Evolutionary conservation across 1,284 basidiomycete species (phyloP), one percentile per base, ranked within the genome.

Genomic region (Moesziomyces antarcticus): DNA sequence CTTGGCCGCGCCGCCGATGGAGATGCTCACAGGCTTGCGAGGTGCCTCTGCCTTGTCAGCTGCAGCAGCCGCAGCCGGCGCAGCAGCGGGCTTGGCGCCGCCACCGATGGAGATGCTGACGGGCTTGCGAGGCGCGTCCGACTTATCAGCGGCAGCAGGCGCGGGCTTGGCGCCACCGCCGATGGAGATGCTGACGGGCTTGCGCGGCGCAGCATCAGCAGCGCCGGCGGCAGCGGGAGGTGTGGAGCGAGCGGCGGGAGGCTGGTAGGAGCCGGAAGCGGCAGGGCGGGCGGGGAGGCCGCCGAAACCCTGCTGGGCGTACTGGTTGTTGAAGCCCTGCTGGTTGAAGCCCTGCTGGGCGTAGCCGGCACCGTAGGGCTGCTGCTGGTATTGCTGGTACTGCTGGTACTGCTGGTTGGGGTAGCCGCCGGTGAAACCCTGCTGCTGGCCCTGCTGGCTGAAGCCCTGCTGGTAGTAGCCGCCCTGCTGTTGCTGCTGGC

Each of bases 181-280:
- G 24, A 82, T 72, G n/a, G 79, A 81, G 50, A 82, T 79, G 61
- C 76, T 81, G 55, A 82, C 81, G 21, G 81, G 78, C 58, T 82
- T 81, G 41, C 77, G 64, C 13, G 75, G 57, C 37, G 71, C 65
- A 24, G 61, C 64, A 42, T 70, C 58, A n/a, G 58, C 49, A n/a
- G 48, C 46, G 22, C 65, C 52, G 18, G 50, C n/a, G 25, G 56
- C 41, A 14, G 58, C 43, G 24, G 57, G 52, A 18, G 60, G 35
- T 20, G 51, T 14, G 30, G 46, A 37, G 30, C 56, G 25, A 14
- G 57, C 44, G 20, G 68, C 65, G 30, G 76, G 57, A 11, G 63
- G 56, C 61, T 75, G 66, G 58, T 60, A 66, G 27, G 56, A 59
- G 7, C 60, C 56, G 11, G 63, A 68, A 14, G 66, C 64, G 37